Evolutionary conservation across 495 filamentous ascomycete genomes (phyloP).

Genomic region (Annulohypoxylon moriforme): DNA sequence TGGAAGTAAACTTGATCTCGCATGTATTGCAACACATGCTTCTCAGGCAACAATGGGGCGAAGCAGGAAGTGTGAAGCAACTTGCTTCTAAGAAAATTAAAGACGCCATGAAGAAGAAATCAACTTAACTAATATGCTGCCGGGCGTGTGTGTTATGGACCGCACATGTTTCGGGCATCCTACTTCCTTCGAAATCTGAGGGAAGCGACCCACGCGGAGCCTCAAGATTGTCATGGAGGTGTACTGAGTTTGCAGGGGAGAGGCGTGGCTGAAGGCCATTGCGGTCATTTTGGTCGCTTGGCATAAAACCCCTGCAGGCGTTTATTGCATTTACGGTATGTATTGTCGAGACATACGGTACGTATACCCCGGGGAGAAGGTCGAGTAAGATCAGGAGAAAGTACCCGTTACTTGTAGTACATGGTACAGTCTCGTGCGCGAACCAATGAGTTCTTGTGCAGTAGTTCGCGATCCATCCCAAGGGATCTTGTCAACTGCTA

Average conservation of each 20-base stretch:
- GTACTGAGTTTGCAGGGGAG: background rate
- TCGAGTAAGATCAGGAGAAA: slow-evolving; percentile 3
- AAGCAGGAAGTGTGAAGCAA: slow-evolving; percentile 37
- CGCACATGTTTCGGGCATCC: slow-evolving; percentile 34
- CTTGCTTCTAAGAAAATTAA: slow-evolving; percentile 38
- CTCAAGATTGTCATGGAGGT: slow-evolving; percentile 22
- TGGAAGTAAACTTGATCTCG: slow-evolving; percentile 29
- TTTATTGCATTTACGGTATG: slow-evolving; percentile 19
- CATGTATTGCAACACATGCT: slow-evolving; percentile 25
- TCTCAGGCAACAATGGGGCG: slow-evolving; percentile 42
- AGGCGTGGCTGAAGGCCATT: slow-evolving; percentile 36
- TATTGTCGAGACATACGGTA: slow-evolving; percentile 17
- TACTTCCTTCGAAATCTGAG: slow-evolving; percentile 24
- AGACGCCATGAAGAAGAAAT: slow-evolving; percentile 37
- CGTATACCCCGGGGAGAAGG: slow-evolving; percentile 11
- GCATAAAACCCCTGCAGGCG: slow-evolving; percentile 26
- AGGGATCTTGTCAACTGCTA: background rate
- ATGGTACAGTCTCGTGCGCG: slow-evolving; percentile 14
- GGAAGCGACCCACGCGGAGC: slow-evolving; percentile 38
- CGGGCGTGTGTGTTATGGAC: slow-evolving; percentile 9
- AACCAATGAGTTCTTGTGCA: slow-evolving; percentile 18
- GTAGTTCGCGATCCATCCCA: slow-evolving; percentile 22
- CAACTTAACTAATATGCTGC: slow-evolving; percentile 41
- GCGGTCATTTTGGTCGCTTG: slow-evolving; percentile 33
- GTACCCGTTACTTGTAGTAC: slow-evolving; percentile 21